A percentile compares a stretch with the other conserved stretches of the same genome.
Evolutionary conservation across 1,284 basidiomycete genomes (phyloP).

Genomic region (Anthracocystis setariae): DNA sequence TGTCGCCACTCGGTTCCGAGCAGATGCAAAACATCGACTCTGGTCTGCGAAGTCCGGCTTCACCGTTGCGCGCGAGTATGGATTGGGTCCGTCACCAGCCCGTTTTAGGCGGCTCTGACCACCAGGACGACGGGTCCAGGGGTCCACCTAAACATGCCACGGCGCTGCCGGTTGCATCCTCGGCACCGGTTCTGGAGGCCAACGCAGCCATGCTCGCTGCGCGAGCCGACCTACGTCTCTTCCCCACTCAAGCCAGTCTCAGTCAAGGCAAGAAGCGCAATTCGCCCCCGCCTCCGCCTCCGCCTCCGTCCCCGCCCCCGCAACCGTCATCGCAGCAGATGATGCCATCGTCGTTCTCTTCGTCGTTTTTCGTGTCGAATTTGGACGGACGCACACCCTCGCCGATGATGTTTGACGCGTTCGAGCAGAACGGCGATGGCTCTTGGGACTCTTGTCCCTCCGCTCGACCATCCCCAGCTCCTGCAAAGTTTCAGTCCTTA

Average conservation of each 20-base stretch:
- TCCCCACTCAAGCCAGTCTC: constrained; percentile 9
- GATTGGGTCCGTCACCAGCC: constrained; percentile 7
- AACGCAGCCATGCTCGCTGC: constrained; percentile 34
- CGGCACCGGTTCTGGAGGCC: constrained; percentile 6
- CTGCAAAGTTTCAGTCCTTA: too few species aligned
- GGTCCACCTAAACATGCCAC: too few species aligned
- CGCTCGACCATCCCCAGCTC: too few species aligned
- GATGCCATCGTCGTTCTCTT: constrained; percentile 12
- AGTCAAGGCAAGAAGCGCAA: too few species aligned
- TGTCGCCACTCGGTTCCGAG: constrained; percentile 11
- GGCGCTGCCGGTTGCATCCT: constrained; percentile 14
- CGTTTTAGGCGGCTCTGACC: not conserved
- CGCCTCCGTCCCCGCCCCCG: too few species aligned
- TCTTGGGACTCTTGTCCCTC: constrained; percentile 5
- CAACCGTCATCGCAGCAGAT: not conserved
- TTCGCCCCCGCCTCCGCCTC: too few species aligned
- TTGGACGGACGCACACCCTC: constrained; percentile 15
- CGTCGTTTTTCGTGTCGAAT: constrained; percentile 31
- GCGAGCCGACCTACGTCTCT: constrained; percentile 24
- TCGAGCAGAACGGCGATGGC: constrained; percentile 1
- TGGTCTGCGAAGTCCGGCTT: constrained; percentile 10
- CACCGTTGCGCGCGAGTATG: not conserved
- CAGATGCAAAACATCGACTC: constrained; percentile 1
- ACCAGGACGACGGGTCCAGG: not conserved
- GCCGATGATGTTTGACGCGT: constrained; percentile 12